Conservation (phyloP, 495 filamentous ascomycete genomes). For the Ramalina intermedia region DNA sequence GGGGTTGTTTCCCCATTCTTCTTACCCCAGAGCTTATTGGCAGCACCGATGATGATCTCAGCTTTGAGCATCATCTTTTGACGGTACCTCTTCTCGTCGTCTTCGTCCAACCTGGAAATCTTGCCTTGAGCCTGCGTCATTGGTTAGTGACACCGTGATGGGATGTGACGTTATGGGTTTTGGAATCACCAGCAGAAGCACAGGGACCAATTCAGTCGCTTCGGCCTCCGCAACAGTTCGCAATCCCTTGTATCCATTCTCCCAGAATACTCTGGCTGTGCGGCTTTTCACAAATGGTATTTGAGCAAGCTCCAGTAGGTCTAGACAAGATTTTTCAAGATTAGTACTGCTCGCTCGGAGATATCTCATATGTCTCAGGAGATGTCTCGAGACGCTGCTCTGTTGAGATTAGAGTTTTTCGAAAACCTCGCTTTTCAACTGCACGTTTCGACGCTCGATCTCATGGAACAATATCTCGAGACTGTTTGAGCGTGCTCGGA, state of each 20-base stretch:
- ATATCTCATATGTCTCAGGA: too few species aligned
- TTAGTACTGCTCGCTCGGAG: too few species aligned
- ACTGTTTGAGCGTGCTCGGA: too few species aligned
- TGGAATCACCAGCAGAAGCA: conserved; percentile 45
- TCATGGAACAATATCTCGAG: too few species aligned
- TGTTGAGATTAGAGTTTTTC: too few species aligned
- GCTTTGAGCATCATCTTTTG: conserved; percentile 53
- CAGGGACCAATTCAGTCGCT: conserved; percentile 50
- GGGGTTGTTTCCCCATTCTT: not conserved
- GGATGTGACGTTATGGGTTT: not conserved
- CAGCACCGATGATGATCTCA: conserved; percentile 51
- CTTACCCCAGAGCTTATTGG: conserved; percentile 62
- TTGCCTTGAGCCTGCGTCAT: conserved; percentile 39
- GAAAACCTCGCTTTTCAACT: too few species aligned
- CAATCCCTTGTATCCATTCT: conserved; percentile 59
- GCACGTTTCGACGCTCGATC: too few species aligned
- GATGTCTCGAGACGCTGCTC: too few species aligned
- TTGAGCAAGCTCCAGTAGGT: conserved; percentile 58
- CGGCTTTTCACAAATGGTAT: conserved; percentile 67
- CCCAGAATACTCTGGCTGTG: conserved; percentile 62
- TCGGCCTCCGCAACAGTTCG: conserved; percentile 53
- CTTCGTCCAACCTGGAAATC: conserved; percentile 41
- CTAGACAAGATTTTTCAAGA: conserved; percentile 11
- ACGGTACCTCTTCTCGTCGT: conserved; percentile 46
- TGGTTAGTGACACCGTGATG: conserved; percentile 1